Conservation (phyloP, 148 eudicot genomes). For the Camellia lanceoleosa region DNA sequence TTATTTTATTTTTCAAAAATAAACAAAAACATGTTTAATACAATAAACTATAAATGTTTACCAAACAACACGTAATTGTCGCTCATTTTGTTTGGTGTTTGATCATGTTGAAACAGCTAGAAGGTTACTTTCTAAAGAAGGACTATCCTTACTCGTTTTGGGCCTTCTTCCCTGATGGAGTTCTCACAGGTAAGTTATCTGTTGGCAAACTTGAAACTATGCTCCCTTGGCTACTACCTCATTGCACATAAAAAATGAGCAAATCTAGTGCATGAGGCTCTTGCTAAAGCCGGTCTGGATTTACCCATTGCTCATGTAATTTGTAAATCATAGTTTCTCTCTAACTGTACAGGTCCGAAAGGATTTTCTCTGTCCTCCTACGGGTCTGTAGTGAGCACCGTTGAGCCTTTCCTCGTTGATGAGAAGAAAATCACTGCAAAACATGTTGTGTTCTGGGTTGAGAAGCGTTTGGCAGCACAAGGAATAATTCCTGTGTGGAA, state of each 20-base stretch:
- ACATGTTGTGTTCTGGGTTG: constrained; percentile 85
- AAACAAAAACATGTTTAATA: too few relatives aligned
- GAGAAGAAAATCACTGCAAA: constrained; percentile 76
- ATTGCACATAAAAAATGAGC: background rate
- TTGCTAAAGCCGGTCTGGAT: too few relatives aligned
- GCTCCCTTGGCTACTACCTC: background rate
- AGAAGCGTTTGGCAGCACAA: constrained; percentile 93
- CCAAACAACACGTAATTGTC: background rate
- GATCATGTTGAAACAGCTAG: constrained; percentile 40
- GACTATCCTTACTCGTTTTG: constrained; percentile 62
- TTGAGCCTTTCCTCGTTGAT: constrained; percentile 86
- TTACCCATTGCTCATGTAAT: too few relatives aligned
- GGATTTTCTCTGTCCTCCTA: constrained; percentile 72
- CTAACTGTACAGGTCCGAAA: constrained; percentile 51
- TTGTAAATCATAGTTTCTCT: background rate
- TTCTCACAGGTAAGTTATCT: constrained; percentile 54
- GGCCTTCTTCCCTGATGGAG: constrained; percentile 86
- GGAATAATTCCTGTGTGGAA: constrained; percentile 87
- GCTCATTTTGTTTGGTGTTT: constrained; percentile 1
- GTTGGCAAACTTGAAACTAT: background rate
- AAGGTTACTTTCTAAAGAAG: constrained; percentile 68
- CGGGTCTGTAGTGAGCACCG: constrained; percentile 68
- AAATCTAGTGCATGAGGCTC: too few relatives aligned
- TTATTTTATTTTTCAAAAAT: too few relatives aligned
- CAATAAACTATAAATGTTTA: too few relatives aligned